Conservation (phyloP, 495 filamentous ascomycete genomes). For the Corynascus novoguineensis region DNA sequence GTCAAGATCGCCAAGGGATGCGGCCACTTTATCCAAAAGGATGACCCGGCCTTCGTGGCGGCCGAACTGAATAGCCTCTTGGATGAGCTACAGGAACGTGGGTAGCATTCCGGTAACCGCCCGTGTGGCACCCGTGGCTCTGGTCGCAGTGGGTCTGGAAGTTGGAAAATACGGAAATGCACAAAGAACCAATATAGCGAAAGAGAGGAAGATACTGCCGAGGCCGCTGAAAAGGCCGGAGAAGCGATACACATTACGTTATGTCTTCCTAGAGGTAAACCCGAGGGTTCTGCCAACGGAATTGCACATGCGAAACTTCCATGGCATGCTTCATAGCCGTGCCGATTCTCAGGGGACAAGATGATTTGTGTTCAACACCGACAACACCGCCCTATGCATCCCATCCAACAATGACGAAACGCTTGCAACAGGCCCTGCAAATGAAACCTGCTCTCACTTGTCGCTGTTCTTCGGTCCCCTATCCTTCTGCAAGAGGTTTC, state of each 20-base stretch:
- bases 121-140: no score
- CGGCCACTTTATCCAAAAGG: conserved; percentile 60
- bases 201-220: background rate
- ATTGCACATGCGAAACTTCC: background rate
- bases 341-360: background rate
- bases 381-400: background rate
- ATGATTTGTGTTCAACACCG: background rate
- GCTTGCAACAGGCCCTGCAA: background rate
- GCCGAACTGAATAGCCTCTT: conserved; percentile 42
- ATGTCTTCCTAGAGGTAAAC: background rate
- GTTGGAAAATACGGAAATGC: background rate
- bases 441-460: background rate
- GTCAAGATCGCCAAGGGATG: conserved; percentile 49
- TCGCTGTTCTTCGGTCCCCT: background rate
- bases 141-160: background rate
- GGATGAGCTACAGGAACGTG: background rate
- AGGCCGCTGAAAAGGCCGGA: background rate
- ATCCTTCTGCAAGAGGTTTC: background rate
- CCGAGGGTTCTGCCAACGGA: background rate
- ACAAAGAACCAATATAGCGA: no score
- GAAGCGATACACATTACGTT: conserved; percentile 2
- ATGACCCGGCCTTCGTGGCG: conserved; percentile 54
- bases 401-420: background rate
- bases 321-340: background rate
- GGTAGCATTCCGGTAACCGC: background rate